A percentile compares a stretch with the other conserved stretches of the same genome.
Evolutionary conservation across 805 yeast genomes (phyloP).

Genomic region (Cyberlindnera mississippiensis): DNA sequence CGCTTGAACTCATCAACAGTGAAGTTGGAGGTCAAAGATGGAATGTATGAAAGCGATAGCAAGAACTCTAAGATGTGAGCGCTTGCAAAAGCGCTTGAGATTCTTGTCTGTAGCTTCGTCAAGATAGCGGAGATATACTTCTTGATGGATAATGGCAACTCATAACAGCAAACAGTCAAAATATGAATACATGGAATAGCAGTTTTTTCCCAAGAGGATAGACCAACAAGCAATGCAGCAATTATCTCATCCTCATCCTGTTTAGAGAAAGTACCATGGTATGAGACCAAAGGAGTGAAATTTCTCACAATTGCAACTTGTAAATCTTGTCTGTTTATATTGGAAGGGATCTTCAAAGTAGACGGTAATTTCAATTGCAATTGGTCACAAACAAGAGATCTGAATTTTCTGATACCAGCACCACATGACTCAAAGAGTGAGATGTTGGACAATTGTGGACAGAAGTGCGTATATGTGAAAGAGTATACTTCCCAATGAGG

Average conservation of each 20-base stretch:
- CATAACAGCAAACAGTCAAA: conserved; percentile 74
- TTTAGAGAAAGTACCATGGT: conserved; percentile 49
- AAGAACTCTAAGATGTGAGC: conserved; percentile 76
- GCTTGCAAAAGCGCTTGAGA: conserved; percentile 64
- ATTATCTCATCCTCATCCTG: conserved; percentile 62
- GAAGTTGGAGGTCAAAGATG: conserved; percentile 64
- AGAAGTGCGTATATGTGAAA: conserved; percentile 59
- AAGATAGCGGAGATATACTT: conserved; percentile 64
- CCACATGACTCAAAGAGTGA: conserved; percentile 42
- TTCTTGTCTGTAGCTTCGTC: conserved; percentile 68
- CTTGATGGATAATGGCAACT: conserved; percentile 68
- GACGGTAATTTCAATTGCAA: conserved; percentile 47
- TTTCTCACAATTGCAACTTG: conserved; percentile 63
- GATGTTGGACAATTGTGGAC: conserved; percentile 63
- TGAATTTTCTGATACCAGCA: conserved; percentile 38
- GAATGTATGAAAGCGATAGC: conserved; percentile 59
- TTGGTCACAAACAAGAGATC: conserved; percentile 54
- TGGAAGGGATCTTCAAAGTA: conserved; percentile 36
- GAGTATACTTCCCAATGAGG: conserved; percentile 72
- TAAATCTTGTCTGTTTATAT: conserved; percentile 53
- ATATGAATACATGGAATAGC: conserved; percentile 77
- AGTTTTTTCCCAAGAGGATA: conserved; percentile 74
- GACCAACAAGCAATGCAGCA: conserved; percentile 52
- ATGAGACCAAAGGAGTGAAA: conserved; percentile 59
- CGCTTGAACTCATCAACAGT: conserved; percentile 73